phyloP scores from a whole-genome alignment of 805 yeast genomes.

The Yarrowia sp. region DNA sequence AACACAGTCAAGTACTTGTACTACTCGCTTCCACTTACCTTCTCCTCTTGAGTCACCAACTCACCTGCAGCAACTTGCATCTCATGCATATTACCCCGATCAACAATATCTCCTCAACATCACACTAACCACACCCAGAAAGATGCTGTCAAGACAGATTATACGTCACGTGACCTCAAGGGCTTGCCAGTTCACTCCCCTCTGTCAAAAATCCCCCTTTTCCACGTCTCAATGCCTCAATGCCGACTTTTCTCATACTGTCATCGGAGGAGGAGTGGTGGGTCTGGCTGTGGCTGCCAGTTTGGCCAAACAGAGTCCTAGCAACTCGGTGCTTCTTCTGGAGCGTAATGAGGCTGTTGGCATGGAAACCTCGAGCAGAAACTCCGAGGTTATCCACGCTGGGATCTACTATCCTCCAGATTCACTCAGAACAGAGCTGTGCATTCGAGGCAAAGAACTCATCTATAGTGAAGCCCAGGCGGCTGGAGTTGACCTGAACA shows the following conservation, averaged over 20 bases:
- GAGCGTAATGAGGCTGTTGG: constrained; percentile 75
- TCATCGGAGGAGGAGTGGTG: constrained; percentile 85
- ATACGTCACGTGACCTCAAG: background rate
- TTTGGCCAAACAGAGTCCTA: constrained; percentile 54
- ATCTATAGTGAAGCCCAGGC: constrained; percentile 56
- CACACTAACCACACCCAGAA: background rate
- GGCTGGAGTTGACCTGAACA: constrained; percentile 61
- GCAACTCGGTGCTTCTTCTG: constrained; percentile 64
- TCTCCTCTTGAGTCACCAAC: too few relatives aligned
- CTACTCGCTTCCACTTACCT: too few relatives aligned
- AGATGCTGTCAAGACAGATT: constrained; percentile 4
- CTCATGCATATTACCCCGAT: constrained; percentile 3
- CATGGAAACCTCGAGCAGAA: constrained; percentile 84
- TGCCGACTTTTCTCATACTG: constrained; percentile 69
- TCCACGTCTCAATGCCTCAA: background rate
- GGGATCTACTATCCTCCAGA: constrained; percentile 81
- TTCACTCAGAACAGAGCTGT: constrained; percentile 70
- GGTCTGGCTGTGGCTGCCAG: constrained; percentile 84
- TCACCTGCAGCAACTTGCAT: background rate
- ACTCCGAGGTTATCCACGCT: constrained; percentile 93
- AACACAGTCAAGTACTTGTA: too few relatives aligned
- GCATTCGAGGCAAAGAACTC: constrained; percentile 75
- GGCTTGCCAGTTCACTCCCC: too few relatives aligned
- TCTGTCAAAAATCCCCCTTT: background rate
- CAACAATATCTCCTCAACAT: too few relatives aligned